Percentiles rank a stretch among this genome's conserved stretches.
phyloP scores from a whole-genome alignment of 2,329 filamentous ascomycete species.

The Alternaria hordeiaustralica region DNA sequence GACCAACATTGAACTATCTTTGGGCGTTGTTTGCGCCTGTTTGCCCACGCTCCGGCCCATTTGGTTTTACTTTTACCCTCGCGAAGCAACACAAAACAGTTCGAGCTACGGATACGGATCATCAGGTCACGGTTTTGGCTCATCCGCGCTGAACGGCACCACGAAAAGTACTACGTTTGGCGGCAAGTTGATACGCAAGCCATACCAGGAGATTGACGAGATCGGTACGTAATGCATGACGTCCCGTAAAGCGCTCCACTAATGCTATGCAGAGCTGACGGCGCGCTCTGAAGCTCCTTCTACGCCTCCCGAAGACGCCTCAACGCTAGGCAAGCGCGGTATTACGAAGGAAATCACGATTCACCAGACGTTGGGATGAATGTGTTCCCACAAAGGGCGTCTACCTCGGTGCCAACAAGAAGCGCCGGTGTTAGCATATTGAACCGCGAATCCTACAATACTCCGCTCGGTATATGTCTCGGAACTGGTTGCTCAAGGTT shows the following conservation, averaged over 20 bases:
- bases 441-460: neutral
- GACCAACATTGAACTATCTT: slow-evolving; percentile 38
- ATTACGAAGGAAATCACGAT: slow-evolving; percentile 23
- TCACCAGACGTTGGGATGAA: slow-evolving; percentile 19
- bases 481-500: neutral
- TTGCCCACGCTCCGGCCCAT: slow-evolving; percentile 36
- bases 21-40: slow-evolving; percentile 33
- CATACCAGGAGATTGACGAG: slow-evolving; percentile 29
- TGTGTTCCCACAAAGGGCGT: neutral
- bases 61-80: slow-evolving; percentile 26
- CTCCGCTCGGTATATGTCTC: neutral
- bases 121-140: slow-evolving; percentile 19
- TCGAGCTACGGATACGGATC: slow-evolving; percentile 19
- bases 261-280: slow-evolving; percentile 21
- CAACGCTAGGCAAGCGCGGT: slow-evolving; percentile 7
- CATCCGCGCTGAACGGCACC: slow-evolving; percentile 18
- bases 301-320: slow-evolving; percentile 6
- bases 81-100: slow-evolving; percentile 11
- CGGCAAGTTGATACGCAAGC: slow-evolving; percentile 16
- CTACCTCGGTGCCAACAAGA: neutral
- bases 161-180: slow-evolving; percentile 16
- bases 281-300: slow-evolving; percentile 9
- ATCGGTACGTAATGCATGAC: slow-evolving; percentile 10
- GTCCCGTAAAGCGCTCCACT: neutral
- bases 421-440: neutral